Conservation (phyloP, 2,329 filamentous ascomycete species). For the Tolypocladium capitatum region DNA sequence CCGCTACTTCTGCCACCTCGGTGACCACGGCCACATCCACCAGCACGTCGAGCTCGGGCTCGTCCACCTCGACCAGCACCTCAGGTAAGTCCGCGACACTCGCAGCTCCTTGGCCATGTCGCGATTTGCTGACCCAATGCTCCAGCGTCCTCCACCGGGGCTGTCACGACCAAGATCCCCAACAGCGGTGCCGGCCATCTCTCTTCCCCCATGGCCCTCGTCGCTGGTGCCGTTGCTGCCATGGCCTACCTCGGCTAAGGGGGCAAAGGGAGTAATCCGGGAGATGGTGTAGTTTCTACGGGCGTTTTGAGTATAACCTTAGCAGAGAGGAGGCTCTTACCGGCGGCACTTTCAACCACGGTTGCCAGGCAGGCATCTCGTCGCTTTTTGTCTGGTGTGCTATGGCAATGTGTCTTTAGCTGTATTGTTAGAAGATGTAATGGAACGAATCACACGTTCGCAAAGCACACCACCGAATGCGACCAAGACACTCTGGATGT, state of each 20-base stretch:
- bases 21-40: constrained; percentile 2
- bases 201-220: constrained; percentile 18
- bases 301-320: background rate
- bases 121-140: background rate
- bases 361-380: background rate
- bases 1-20: constrained; percentile 1
- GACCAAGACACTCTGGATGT: background rate
- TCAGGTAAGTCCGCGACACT: background rate
- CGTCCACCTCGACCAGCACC: background rate
- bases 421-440: background rate
- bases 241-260: constrained; percentile 20
- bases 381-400: background rate
- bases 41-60: constrained; percentile 1
- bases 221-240: constrained; percentile 20
- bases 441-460: background rate
- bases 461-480: background rate
- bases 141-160: background rate
- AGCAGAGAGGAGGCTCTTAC: background rate
- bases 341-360: background rate
- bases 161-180: constrained; percentile 10
- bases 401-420: background rate
- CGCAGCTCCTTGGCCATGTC: no score
- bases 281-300: background rate
- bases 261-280: background rate
- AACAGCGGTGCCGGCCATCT: constrained; percentile 15